Evolutionary conservation across 225 moss, liverwort and hornwort genomes (phyloP), one percentile per base, ranked within the genome.

Genomic region (Marchantia polymorpha): DNA sequence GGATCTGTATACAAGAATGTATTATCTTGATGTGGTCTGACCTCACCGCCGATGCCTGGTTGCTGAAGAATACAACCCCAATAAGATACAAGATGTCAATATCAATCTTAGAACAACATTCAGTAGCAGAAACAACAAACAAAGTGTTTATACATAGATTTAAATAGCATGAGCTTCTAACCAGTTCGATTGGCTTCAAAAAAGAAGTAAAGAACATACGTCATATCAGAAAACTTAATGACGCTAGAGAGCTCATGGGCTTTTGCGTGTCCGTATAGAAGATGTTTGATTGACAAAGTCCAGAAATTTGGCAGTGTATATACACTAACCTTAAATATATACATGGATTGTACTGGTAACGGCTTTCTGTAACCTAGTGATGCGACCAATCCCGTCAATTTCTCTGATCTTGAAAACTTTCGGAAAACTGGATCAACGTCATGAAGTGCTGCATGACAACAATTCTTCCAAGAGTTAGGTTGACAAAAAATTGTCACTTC

Each of bases 1-100:
- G 99, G 99, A 23, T 95, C 88, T 46, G 99, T 93, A 83, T 89
- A 90, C 82, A 99, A 16, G 80, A 92, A 99, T 51, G 93, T 88
- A 85, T 89, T 93, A 77, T 99, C 99, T 81, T 99, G 95, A 88
- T 99, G 99, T 22, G 99, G 95, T 73, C 89, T 84, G 69, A 99
- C 99, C 84, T 91, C 95, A 56, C 92, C 99, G 7, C 99, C 99
- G 81, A 99, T 99, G 68, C 99, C 93, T 53, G 99, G 99, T 99
- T 99, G 99, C 99, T 99, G 92, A 66, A 70, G 16, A 31, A 16
- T 30, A 53, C 17, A 64, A 39, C 14, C 0, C 10, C 58, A 26
- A 12, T 50, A 12, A 15, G 51, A 11, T 7, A 51, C 8, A 71
- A 65, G 13, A 49, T 50, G 39, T 39, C 2, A 39, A 39, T 39